Base-by-base conservation (phyloP, 208 protist species). In the Herpetomonas tarakana region DNA sequence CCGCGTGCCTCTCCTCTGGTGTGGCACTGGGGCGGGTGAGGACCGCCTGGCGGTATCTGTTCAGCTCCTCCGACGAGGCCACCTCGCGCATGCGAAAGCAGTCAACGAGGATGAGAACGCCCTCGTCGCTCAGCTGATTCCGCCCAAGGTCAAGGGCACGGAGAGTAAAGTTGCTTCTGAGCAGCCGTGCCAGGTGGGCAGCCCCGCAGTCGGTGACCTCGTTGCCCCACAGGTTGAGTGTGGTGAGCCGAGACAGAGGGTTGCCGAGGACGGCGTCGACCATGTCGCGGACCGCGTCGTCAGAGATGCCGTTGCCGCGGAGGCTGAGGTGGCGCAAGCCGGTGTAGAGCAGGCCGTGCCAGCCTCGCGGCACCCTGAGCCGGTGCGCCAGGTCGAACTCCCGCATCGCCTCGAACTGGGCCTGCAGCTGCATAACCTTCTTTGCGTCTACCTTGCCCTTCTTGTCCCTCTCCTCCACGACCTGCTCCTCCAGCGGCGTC, bases 181-280 rank as follows among this genome's bases (percentile, higher is more conserved):
- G 76, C 60, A 87, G n/a, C 16, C 61, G 49, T 18, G 86, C 83
- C 16, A 96, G 71, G 1, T 53, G 52, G 3, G 57, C 52, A 2
- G 80, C 91, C 11, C 91, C 91, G 0, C 29, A 60, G 58, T 93
- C 83, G 2, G 69, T 81, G 76, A 96, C 92, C 44, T 60, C 22
- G 62, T 96, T 96, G 35, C 88, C 91, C 86, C 88, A 94, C 29
- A 96, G 57, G 53, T 91, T 93, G 50, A 96, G 79, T 38, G 77
- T 84, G 11, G 88, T 67, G 12, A 96, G 66, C 57, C 83, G 83
- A 44, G 85, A 81, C 52, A 79, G 71, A 1, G 75, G 72, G 60
- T 91, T 74, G 30, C 57, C 41, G 25, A 70, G 26, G 7, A 96
- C 62, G 28, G 88, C 41, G 9, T 69, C 58, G 18, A 76, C 76